Base-by-base conservation (phyloP, 2,329 filamentous ascomycete species). In the Diaporthe sp. region DNA sequence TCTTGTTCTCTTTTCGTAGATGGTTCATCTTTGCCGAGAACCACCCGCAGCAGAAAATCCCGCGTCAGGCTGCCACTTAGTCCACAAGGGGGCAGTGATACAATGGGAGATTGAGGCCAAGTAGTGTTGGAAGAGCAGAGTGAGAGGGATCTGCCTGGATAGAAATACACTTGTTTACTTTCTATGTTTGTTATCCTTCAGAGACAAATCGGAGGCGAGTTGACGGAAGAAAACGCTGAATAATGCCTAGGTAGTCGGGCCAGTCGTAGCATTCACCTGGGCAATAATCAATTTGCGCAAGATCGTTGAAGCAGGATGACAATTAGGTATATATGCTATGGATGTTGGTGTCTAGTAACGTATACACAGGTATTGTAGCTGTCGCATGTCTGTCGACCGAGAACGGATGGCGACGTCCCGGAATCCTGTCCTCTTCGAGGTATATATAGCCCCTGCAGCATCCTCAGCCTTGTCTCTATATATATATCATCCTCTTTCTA, bases 271-370 rank as follows among this genome's bases (percentile, higher is more conserved):
- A 25, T 6, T 32, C 27, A 47, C 39, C 32, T 50, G 12, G 15
- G 30, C 58, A 44, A 42, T 13, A 2, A n/a, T 9, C 30, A 37
- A 32, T 5, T 9, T 6, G 32, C 19, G 12, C 27, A 37, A 47
- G 27, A 37, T 12, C 8, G 9, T 25, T 6, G 51, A 10, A 25
- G 32, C 3, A 22, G 32, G n/a, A 19, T 68, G n/a, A 32, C 13
- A 22, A n/a, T 37, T 8, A n/a, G 42, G 27, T 47, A 53, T 53
- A 53, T 2, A 27, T 27, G 63, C 63, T 32, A 27, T 66, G n/a
- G n/a, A 53, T 53, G 17, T 9, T 37, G 44, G 32, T 66, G 63
- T 51, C 61, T 68, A 68, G 22, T 53, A 53, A 68, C 47, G 25
- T 68, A 68, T 68, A 39, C 30, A 65, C 32, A 27, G 22, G 32